Evolutionary conservation across 495 filamentous ascomycete genomes (phyloP), one percentile per base, ranked within the genome.

Genomic region (Talaromyces trachyspermus): DNA sequence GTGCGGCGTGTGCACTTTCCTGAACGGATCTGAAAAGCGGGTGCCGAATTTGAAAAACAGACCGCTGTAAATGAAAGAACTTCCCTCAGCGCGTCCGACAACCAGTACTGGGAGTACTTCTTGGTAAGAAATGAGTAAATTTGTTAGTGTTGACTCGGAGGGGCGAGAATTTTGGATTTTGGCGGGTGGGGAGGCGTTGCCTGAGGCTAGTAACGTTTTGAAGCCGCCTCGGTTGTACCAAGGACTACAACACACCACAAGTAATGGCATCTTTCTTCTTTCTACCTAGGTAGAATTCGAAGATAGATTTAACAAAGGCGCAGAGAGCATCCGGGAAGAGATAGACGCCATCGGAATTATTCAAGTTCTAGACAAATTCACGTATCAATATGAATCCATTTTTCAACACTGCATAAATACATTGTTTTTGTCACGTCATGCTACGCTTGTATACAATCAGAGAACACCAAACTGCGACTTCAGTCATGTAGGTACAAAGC

Each of bases 111-210:
- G n/a, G 5, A 4, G 33, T 36, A 15, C n/a, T 7, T 37, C 7
- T 15, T 8, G 33, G 33, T 17, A 37, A 30, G 42, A 44, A 32
- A n/a, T n/a, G n/a, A n/a, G n/a, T n/a, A n/a, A n/a, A n/a, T n/a
- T n/a, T 42, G 11, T 26, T n/a, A n/a, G 4, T 12, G 24, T 32
- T 3, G 42, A 15, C 14, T 23, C 10, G 44, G 30, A 36, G 44
- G 44, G 44, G 44, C 20, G 29, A 46, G 44, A 46, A 36, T 46
- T 46, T 46, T 37, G 44, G 44, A 10, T 12, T 6, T 22, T 25
- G 44, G 14, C 18, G 27, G 27, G 44, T 46, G 44, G 44, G 44
- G 44, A 43, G 10, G 20, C 19, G 29, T 33, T 35, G 44, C 44
- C 44, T 46, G 29, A 46, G 44, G 44, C 44, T 14, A 22, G 12